These are phyloP conservation scores for Bisporella sp. DNA, from an alignment of 2,329 filamentous ascomycete genomes.

Conservation along the genomic window DNA sequence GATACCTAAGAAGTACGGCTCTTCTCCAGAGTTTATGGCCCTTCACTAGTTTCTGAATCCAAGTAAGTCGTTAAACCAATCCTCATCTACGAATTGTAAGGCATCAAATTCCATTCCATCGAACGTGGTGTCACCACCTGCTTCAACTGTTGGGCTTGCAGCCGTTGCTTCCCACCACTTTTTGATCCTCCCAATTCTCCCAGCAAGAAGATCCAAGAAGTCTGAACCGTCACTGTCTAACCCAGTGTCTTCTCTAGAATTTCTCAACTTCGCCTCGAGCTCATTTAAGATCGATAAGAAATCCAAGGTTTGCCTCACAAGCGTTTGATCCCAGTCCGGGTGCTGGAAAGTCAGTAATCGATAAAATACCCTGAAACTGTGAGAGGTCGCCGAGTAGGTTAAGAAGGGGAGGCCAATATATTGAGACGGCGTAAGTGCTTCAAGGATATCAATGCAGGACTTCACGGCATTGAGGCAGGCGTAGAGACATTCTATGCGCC, in stretches of 20 bases:
- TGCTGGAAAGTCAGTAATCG: constrained; percentile 5
- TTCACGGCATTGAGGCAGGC: constrained; percentile 5
- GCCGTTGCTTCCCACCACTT: background rate
- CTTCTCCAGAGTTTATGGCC: no score
- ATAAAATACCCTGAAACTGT: constrained; percentile 2
- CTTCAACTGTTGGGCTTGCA: no score
- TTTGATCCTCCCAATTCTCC: background rate
- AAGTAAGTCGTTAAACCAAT: no score
- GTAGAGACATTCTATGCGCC: constrained; percentile 4
- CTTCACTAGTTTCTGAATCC: no score
- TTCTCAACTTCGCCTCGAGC: background rate
- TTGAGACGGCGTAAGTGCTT: constrained; percentile 1
- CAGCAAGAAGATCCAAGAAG: constrained; percentile 3
- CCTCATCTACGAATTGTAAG: no score
- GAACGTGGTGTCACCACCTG: no score
- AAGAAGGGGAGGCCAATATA: constrained; percentile 4
- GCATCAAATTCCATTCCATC: no score
- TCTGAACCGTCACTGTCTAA: constrained; percentile 2
- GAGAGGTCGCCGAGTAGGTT: constrained; percentile 1
- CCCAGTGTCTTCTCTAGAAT: constrained; percentile 1
- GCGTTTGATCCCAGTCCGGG: constrained; percentile 6
- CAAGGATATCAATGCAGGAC: constrained; percentile 4
- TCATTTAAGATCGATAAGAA: constrained; percentile 2
- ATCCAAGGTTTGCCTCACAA: constrained; percentile 1
- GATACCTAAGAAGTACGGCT: no score